Conservation (phyloP, 306 rosid genomes). For the Inga oerstediana region DNA sequence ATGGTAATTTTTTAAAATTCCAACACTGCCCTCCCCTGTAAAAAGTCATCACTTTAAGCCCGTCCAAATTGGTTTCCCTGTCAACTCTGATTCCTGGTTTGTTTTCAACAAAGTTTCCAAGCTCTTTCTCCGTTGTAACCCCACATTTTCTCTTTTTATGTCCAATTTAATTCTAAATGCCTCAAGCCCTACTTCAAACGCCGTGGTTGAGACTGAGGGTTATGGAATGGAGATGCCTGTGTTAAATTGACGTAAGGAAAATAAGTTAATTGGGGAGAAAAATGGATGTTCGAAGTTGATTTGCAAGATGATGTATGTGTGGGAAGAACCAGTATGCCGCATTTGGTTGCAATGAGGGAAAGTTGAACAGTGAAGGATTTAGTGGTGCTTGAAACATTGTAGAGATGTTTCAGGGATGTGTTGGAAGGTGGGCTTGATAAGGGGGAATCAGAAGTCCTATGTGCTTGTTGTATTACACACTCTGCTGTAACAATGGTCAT, state of each 20-base stretch:
- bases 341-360: constrained; percentile 83
- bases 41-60: constrained; percentile 53
- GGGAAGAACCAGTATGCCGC: constrained; percentile 88
- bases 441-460: constrained; percentile 51
- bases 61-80: constrained; percentile 83
- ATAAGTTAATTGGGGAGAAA: constrained; percentile 9
- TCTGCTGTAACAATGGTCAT: background rate
- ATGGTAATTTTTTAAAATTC: too few relatives aligned
- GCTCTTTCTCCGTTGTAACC: constrained; percentile 46
- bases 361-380: constrained; percentile 56
- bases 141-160: constrained; percentile 46
- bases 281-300: constrained; percentile 46
- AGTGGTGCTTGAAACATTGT: constrained; percentile 48
- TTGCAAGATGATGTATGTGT: constrained; percentile 83
- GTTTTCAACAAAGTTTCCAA: constrained; percentile 54
- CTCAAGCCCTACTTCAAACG: constrained; percentile 41
- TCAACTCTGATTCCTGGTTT: constrained; percentile 86
- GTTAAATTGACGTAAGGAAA: constrained; percentile 36
- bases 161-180: constrained; percentile 58
- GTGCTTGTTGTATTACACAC: constrained; percentile 14
- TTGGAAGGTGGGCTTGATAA: constrained; percentile 35
- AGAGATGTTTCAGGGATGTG: constrained; percentile 50
- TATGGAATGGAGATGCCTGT: constrained; percentile 29
- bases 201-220: constrained; percentile 10
- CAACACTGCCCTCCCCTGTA: too few relatives aligned